phyloP scores from a whole-genome alignment of 257 asterid genomes.

The Przewalskia tangutica region DNA sequence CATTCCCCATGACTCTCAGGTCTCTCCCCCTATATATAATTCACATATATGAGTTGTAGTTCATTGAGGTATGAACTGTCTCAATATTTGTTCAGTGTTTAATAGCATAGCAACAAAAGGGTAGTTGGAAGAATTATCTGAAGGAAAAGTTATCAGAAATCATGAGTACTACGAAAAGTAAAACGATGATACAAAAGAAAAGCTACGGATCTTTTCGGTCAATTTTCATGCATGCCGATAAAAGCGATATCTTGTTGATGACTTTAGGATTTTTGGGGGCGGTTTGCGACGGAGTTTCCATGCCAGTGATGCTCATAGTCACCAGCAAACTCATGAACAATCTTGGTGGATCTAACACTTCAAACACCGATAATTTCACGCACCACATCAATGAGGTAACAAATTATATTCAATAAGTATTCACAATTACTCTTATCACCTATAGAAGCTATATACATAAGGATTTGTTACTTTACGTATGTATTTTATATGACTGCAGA shows the following conservation, averaged over 20 bases:
- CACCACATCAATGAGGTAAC: constrained; percentile 45
- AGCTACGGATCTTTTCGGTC: constrained; percentile 28
- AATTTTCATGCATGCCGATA: constrained; percentile 69
- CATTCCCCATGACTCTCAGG: neutral
- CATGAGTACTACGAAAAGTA: neutral
- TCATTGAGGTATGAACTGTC: neutral
- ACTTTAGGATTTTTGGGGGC: constrained; percentile 58
- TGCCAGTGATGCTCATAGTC: constrained; percentile 54
- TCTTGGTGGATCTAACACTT: constrained; percentile 27
- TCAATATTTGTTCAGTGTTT: neutral
- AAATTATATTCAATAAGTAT: neutral
- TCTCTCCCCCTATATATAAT: neutral
- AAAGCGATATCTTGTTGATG: constrained; percentile 45
- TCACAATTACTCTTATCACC: neutral
- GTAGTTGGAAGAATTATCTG: neutral
- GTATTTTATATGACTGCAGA: constrained; percentile 30
- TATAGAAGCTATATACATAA: neutral
- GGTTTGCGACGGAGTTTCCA: constrained; percentile 53
- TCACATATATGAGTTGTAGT: neutral
- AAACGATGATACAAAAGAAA: constrained; percentile 13
- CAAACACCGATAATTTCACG: constrained; percentile 20
- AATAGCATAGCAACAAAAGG: neutral
- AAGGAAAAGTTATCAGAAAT: too few species aligned
- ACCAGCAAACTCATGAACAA: constrained; percentile 63
- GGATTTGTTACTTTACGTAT: neutral